A percentile compares a stretch with the other conserved stretches of the same genome.
These are phyloP conservation scores for Blastocystis hominis DNA, from an alignment of 352 stramenopile species.

Conservation along the genomic window DNA sequence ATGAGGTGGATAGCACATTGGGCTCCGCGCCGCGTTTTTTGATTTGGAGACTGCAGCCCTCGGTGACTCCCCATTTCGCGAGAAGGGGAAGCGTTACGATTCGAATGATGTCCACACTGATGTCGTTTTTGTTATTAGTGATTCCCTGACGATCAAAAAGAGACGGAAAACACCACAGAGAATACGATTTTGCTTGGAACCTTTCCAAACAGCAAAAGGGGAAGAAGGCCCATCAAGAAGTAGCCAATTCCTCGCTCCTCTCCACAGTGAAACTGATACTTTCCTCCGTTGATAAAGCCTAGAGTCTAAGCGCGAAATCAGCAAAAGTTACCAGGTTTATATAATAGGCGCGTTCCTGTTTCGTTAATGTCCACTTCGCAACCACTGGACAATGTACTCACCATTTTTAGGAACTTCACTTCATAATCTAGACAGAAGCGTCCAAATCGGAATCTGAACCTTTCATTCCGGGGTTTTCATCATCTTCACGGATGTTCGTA, in stretches of 20 bases:
- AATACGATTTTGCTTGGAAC: conserved; percentile 82
- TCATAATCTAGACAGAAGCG: conserved; percentile 74
- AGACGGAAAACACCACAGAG: conserved; percentile 64
- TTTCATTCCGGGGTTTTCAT: conserved; percentile 82
- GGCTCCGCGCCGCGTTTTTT: conserved; percentile 51
- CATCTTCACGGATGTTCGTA: conserved; percentile 83
- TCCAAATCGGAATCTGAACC: background rate
- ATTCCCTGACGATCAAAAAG: conserved; percentile 60
- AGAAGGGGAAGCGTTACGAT: conserved; percentile 84
- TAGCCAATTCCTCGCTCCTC: conserved; percentile 82
- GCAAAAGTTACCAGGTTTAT: conserved; percentile 68
- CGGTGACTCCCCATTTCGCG: conserved; percentile 83
- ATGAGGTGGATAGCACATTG: background rate
- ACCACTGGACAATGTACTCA: conserved; percentile 91
- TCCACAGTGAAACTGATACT: conserved; percentile 85
- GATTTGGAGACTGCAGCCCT: conserved; percentile 67
- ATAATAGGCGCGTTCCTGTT: conserved; percentile 90
- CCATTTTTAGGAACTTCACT: conserved; percentile 85
- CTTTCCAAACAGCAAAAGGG: conserved; percentile 91
- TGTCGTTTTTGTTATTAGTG: conserved; percentile 72
- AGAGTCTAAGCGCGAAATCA: background rate
- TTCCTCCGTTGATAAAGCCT: conserved; percentile 84
- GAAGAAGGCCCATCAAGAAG: conserved; percentile 93
- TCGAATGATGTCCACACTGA: conserved; percentile 84
- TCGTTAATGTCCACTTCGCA: conserved; percentile 96